Conservation (phyloP, 169 alveolate species). For the Eimeria praecox region DNA sequence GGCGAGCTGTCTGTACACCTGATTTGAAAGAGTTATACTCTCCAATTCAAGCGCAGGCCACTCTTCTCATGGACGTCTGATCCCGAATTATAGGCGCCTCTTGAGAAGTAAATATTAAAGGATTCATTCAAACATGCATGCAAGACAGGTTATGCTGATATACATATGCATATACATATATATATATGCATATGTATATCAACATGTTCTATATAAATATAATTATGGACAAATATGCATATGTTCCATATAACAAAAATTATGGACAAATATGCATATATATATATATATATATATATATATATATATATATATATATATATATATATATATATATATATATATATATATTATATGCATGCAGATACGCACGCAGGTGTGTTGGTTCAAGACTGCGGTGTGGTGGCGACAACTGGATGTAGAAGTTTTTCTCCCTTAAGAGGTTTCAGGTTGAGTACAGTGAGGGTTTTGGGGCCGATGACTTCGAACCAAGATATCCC, state of each 20-base stretch:
- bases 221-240: neutral
- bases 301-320: no score
- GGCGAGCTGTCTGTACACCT: neutral
- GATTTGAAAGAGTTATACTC: neutral
- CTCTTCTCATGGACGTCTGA: neutral
- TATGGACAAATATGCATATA: neutral
- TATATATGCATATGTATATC: neutral
- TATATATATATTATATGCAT: neutral
- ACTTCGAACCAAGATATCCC: neutral
- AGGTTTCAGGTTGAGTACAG: slow-evolving; percentile 10
- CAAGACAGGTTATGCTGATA: neutral
- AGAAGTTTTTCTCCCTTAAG: slow-evolving; percentile 8
- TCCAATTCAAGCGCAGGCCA: neutral
- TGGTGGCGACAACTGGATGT: neutral
- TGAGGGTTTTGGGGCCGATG: slow-evolving; percentile 10
- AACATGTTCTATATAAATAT: neutral
- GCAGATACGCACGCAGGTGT: neutral
- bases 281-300: neutral
- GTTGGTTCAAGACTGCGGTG: neutral
- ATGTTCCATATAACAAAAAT: no score
- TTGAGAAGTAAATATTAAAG: neutral
- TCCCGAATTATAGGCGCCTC: neutral
- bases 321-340: neutral
- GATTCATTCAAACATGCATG: neutral
- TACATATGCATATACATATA: neutral